phyloP scores from a whole-genome alignment of 2,329 filamentous ascomycete genomes.

The Monosporascus cannonballus region DNA sequence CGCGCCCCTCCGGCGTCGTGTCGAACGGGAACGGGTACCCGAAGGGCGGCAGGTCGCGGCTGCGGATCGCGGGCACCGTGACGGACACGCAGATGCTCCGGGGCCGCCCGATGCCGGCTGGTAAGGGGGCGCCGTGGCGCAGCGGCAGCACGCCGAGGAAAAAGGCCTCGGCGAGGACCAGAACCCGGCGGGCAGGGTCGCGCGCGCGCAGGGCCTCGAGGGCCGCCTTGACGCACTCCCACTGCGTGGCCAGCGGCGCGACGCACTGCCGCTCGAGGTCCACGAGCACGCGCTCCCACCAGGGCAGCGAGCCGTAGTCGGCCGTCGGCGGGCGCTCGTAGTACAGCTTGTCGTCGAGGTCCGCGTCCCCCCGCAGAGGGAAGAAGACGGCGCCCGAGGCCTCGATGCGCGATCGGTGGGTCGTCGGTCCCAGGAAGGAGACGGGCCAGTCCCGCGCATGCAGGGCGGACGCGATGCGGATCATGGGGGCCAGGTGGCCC shows the following conservation, averaged over 20 bases:
- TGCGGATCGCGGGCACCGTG: constrained; percentile 30
- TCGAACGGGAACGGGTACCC: constrained; percentile 26
- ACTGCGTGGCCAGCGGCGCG: constrained; percentile 27
- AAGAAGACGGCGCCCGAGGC: constrained; percentile 26
- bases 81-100: constrained; percentile 28
- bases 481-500: constrained; percentile 30
- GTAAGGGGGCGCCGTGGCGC: constrained; percentile 23
- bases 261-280: constrained; percentile 27
- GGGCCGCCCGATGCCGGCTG: constrained; percentile 12
- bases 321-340: constrained; percentile 20
- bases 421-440: constrained; percentile 29
- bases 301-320: constrained; percentile 17
- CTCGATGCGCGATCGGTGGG: constrained; percentile 29
- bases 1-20: constrained; percentile 17
- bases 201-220: constrained; percentile 16
- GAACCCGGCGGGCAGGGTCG: constrained; percentile 13
- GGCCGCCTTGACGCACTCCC: constrained; percentile 24
- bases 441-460: constrained; percentile 23
- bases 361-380: constrained; percentile 24
- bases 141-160: constrained; percentile 30
- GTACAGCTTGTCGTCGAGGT: constrained; percentile 29
- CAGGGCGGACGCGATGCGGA: constrained; percentile 28
- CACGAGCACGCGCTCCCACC: constrained; percentile 25
- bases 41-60: constrained; percentile 28
- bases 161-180: constrained; percentile 29